Percentiles rank a stretch among this genome's conserved stretches.
phyloP scores from a whole-genome alignment of 2,329 filamentous ascomycete species.

The Colletotrichum caudatum region DNA sequence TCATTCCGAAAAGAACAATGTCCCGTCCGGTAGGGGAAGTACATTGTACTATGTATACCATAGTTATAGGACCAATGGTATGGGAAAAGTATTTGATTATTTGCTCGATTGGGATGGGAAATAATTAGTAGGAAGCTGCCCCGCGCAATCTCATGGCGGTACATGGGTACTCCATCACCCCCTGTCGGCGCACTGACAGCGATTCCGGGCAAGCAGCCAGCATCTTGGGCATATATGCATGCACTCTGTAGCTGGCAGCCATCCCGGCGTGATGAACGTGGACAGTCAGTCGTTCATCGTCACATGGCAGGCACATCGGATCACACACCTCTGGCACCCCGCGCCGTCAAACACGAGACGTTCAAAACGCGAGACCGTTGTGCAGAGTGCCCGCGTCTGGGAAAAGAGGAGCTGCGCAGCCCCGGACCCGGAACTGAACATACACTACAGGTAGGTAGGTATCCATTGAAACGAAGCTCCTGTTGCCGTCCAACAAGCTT shows the following conservation, averaged over 20 bases:
- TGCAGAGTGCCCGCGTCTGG: neutral
- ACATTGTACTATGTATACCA: too few species aligned
- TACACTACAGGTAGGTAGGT: neutral
- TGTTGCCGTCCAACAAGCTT: neutral
- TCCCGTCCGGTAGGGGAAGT: neutral
- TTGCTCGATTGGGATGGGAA: neutral
- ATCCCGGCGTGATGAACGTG: too few species aligned
- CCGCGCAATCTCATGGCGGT: too few species aligned
- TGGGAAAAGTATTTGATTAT: neutral
- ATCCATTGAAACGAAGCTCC: neutral
- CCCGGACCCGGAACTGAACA: neutral
- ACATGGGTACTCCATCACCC: too few species aligned
- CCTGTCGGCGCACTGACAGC: conserved; percentile 28
- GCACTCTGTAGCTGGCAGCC: too few species aligned
- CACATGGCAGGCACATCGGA: neutral
- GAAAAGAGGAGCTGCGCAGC: neutral
- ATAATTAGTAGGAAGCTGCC: too few species aligned
- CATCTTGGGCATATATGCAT: neutral
- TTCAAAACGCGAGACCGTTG: neutral
- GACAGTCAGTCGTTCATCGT: neutral
- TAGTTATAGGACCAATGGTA: too few species aligned
- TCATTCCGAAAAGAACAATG: neutral
- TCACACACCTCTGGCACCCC: too few species aligned
- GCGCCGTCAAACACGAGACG: too few species aligned
- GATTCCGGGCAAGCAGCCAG: conserved; percentile 26